These are phyloP conservation scores for Aspergillus sp. DNA, from an alignment of 2,329 filamentous ascomycete genomes.

Conservation along the genomic window DNA sequence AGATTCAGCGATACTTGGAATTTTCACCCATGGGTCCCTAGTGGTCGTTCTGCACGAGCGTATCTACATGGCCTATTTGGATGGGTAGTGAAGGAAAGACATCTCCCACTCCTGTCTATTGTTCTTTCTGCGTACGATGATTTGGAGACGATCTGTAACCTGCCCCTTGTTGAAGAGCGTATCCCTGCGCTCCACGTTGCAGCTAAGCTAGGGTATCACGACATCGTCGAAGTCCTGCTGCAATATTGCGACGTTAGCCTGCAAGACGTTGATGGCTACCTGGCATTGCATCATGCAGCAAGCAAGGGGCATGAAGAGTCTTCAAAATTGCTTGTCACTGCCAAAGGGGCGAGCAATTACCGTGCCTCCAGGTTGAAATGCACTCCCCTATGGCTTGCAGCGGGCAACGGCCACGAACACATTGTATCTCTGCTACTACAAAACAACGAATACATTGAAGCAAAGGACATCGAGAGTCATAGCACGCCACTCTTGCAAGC, in stretches of 20 bases:
- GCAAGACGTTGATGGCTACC: no score
- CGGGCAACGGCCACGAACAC: neutral
- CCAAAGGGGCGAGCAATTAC: no score
- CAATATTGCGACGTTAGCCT: no score
- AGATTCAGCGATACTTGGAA: conserved; percentile 23
- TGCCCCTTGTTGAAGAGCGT: conserved; percentile 17
- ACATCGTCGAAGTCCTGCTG: no score
- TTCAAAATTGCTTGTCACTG: no score
- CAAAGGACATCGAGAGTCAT: neutral
- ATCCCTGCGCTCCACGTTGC: conserved; percentile 22
- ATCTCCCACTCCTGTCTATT: conserved; percentile 16
- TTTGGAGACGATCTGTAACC: conserved; percentile 12
- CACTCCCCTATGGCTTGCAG: neutral
- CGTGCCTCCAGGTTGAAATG: no score
- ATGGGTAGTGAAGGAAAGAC: conserved; percentile 21
- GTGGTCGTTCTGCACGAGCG: conserved; percentile 16
- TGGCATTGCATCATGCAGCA: no score
- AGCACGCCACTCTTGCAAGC: conserved; percentile 12
- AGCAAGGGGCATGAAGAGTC: no score
- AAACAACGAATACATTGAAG: neutral
- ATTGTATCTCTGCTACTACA: neutral
- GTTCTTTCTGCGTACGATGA: neutral
- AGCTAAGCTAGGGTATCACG: conserved; percentile 13
- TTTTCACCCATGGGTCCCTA: conserved; percentile 21
- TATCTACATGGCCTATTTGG: conserved; percentile 21